Evolutionary conservation across 2,329 filamentous ascomycete genomes (phyloP).

Genomic region (Pyrenophora teres): DNA sequence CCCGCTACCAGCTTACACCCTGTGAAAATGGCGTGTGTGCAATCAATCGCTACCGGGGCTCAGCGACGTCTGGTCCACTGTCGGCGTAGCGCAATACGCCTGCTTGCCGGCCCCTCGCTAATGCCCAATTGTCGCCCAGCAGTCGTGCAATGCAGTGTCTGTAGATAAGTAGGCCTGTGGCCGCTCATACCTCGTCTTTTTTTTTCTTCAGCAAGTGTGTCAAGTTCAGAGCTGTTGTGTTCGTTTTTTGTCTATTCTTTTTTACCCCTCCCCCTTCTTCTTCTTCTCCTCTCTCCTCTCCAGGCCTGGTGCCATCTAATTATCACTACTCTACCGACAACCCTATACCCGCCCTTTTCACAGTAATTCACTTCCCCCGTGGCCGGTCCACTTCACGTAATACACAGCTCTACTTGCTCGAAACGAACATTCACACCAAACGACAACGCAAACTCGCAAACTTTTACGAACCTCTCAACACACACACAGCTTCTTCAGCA

Average conservation of each 20-base stretch:
- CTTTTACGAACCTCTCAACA: conserved; percentile 32
- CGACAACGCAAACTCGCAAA: conserved; percentile 37
- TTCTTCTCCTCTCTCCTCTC: conserved; percentile 47
- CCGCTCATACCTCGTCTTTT: conserved; percentile 40
- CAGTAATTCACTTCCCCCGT: conserved; percentile 48
- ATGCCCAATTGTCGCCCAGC: conserved; percentile 26
- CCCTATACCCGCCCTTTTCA: conserved; percentile 31
- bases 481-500: conserved; percentile 42
- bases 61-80: conserved; percentile 32
- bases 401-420: conserved; percentile 57
- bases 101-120: conserved; percentile 27
- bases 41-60: conserved; percentile 39
- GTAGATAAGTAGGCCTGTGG: conserved; percentile 42
- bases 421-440: conserved; percentile 31
- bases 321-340: conserved; percentile 26
- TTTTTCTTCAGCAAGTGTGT: conserved; percentile 58
- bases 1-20: conserved; percentile 33
- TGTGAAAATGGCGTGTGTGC: conserved; percentile 31
- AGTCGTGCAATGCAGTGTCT: conserved; percentile 30
- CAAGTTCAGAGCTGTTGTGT: conserved; percentile 56
- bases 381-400: conserved; percentile 53
- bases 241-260: conserved; percentile 51
- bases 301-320: conserved; percentile 55
- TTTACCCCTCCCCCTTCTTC: conserved; percentile 38
- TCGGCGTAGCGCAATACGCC: conserved; percentile 34